phyloP scores from a whole-genome alignment of 2,329 filamentous ascomycete genomes.

The Nemania bipapillata region DNA sequence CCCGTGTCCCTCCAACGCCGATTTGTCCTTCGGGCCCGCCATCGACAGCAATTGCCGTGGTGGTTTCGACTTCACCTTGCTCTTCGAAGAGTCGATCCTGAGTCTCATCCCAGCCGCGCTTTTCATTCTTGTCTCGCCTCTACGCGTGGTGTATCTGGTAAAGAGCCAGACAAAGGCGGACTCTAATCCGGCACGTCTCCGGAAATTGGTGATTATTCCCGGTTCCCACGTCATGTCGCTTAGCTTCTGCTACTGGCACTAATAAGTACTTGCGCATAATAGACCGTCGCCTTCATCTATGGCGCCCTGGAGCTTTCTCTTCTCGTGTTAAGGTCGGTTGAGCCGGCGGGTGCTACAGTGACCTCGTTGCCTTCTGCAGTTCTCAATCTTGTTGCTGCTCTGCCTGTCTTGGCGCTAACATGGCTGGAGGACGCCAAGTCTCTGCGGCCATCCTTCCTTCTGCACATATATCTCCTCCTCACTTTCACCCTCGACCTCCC shows the following conservation, averaged over 20 bases:
- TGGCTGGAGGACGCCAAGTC: background rate
- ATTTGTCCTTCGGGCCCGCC: background rate
- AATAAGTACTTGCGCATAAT: background rate
- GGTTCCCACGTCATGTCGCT: background rate
- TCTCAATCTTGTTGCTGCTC: background rate
- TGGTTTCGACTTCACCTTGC: conserved; percentile 3
- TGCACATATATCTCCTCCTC: background rate
- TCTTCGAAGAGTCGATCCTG: background rate
- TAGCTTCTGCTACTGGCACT: background rate
- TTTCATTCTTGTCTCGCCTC: background rate
- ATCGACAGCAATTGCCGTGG: background rate
- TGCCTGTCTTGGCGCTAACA: background rate
- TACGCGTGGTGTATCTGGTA: background rate
- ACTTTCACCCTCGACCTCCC: background rate
- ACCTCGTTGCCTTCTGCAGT: background rate
- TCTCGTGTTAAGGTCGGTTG: background rate
- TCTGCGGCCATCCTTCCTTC: background rate
- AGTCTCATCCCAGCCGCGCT: background rate
- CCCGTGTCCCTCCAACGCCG: background rate
- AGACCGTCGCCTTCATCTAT: background rate
- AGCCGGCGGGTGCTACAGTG: background rate
- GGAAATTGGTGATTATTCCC: background rate
- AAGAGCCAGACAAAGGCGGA: background rate
- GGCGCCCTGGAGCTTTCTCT: background rate
- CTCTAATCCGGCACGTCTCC: background rate